Evolutionary conservation across 768 basidiomycete genomes (phyloP), one percentile per base, ranked within the genome.

Genomic region (Mycena filopes): DNA sequence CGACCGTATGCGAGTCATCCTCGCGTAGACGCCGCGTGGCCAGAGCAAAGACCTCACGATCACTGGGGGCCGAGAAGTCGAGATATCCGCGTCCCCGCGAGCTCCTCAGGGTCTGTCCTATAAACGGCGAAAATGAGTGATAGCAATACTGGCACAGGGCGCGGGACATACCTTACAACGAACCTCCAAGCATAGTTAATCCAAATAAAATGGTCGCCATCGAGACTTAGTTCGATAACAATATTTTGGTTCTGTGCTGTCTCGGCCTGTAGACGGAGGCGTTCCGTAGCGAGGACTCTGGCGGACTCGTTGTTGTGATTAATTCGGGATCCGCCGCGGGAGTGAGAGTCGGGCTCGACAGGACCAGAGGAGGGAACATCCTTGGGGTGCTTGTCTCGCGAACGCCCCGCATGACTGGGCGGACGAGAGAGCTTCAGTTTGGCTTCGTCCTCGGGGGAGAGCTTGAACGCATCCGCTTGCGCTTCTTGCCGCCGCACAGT

Each of bases 161-260:
- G 49, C 26, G 38, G 8, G 59, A 71, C 93, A 68, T 78, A 95
- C 95, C 92, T 94, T 57, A 97, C 89, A 25, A 99, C 94, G 57
- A 92, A 89, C 71, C 89, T 83, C 94, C 98, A 99, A 0, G 96
- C 95, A 73, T 96, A 94, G 78, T 98, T 99, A 48, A 97, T 86
- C 93, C 96, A 99, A 71, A 95, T 87, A 71, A 99, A 90, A 70
- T 95, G 91, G 74, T 98, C 96, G 11, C 95, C 96, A 74, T 98
- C 95, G 68, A 98, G 82, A 75, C 90, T 91, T 31, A 99, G 86
- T 75, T 99, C 98, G 82, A 99, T 85, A 29, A 99, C 94, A 57
- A 99, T 94, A 71, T 98, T 99, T 76, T 95, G 94, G 74, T 91
- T 94, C 79, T 97, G 95, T 9, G 96, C 95, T 2, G 93, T 94